Evolutionary conservation across 352 stramenopile species (phyloP).

Genomic region (Phytophthora pluvialis): DNA sequence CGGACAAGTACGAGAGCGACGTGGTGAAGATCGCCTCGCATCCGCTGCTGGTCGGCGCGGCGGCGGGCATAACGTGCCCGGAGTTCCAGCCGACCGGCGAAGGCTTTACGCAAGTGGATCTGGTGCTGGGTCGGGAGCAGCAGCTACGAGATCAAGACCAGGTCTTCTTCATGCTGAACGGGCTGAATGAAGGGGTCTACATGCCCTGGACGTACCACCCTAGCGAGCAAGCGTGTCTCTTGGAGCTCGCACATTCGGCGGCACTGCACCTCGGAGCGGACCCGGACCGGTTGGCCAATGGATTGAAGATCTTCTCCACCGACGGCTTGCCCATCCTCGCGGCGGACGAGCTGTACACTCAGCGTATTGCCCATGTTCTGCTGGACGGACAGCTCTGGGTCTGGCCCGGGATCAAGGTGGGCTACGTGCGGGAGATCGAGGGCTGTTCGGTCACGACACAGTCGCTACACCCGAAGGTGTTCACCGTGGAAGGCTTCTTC

Average conservation of each 20-base stretch:
- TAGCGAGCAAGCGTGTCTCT: conserved; percentile 39
- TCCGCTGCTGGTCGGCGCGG: conserved; percentile 34
- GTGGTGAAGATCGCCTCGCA: conserved; percentile 55
- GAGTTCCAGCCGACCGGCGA: conserved; percentile 38
- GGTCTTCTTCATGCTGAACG: conserved; percentile 79
- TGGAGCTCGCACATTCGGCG: conserved; percentile 50
- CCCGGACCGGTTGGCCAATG: conserved; percentile 52
- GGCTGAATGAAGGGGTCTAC: conserved; percentile 61
- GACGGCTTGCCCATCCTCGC: conserved; percentile 55
- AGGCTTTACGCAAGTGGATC: conserved; percentile 42
- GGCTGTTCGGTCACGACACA: conserved; percentile 62
- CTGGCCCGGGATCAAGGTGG: conserved; percentile 76
- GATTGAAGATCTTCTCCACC: conserved; percentile 64
- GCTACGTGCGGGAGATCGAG: conserved; percentile 59
- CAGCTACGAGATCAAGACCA: conserved; percentile 40
- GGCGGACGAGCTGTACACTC: conserved; percentile 38
- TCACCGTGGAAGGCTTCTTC: conserved; percentile 72
- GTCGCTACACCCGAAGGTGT: conserved; percentile 68
- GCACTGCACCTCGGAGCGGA: conserved; percentile 52
- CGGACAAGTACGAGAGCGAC: conserved; percentile 67
- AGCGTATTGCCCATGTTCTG: conserved; percentile 68
- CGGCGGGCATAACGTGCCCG: conserved; percentile 23
- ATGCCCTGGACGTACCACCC: conserved; percentile 45
- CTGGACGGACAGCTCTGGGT: conserved; percentile 80
- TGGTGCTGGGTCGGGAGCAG: conserved; percentile 35